Conservation (phyloP, 192 early-diverging fungal species). For the Diversispora epigaea region DNA sequence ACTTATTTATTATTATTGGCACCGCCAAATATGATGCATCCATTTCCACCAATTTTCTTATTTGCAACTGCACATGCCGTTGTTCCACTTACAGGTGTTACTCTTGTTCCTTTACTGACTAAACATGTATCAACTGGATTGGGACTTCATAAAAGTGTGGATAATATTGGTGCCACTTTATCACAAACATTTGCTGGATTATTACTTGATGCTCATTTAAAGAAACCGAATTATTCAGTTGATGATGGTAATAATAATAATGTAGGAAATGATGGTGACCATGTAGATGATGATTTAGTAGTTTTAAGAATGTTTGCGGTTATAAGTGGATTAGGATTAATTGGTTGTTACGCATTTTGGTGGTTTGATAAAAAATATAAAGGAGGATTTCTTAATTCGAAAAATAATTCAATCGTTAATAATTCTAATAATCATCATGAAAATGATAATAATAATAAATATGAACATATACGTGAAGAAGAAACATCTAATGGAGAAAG, state of each 20-base stretch:
- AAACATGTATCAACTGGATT: slow-evolving; percentile 48
- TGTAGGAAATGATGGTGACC: slow-evolving; percentile 7
- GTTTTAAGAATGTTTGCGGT: slow-evolving; percentile 22
- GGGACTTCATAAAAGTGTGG: slow-evolving; percentile 42
- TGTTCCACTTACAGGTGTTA: slow-evolving; percentile 44
- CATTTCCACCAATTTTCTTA: slow-evolving; percentile 43
- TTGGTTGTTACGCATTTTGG: slow-evolving; percentile 17
- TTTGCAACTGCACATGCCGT: slow-evolving; percentile 41
- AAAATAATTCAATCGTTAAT: neutral
- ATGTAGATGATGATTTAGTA: slow-evolving; percentile 27
- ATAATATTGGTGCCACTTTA: slow-evolving; percentile 49
- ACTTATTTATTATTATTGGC: slow-evolving; percentile 16
- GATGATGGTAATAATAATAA: neutral
- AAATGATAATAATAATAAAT: too few relatives aligned
- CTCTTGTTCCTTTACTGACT: slow-evolving; percentile 44
- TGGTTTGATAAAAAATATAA: slow-evolving; percentile 27
- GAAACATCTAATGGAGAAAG: neutral
- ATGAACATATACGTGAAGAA: slow-evolving; percentile 18
- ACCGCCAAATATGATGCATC: slow-evolving; percentile 35
- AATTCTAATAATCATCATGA: neutral
- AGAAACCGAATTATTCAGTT: neutral
- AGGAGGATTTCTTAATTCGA: slow-evolving; percentile 15
- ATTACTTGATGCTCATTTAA: slow-evolving; percentile 37
- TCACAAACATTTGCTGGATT: slow-evolving; percentile 43
- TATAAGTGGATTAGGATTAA: neutral